A percentile compares a stretch with the other conserved stretches of the same genome.
Conservation (phyloP, 1,139 yeast genomes). For the Williopsis jadinii region DNA sequence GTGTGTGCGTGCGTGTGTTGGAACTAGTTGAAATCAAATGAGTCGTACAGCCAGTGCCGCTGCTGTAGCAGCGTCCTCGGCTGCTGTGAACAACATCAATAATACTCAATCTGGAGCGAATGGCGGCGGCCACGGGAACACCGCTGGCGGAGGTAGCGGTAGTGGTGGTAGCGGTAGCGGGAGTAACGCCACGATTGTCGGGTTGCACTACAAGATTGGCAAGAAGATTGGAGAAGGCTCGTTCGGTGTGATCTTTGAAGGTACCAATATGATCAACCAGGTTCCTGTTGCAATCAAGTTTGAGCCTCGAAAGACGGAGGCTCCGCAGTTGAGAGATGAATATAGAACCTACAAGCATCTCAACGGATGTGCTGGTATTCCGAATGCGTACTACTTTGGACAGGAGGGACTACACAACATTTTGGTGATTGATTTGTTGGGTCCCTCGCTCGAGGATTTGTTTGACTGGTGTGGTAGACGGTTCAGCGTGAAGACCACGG, state of each 20-base stretch:
- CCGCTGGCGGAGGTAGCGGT: too few species aligned
- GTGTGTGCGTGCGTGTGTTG: too few species aligned
- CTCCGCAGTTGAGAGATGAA: slow-evolving; percentile 95
- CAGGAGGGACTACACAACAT: slow-evolving; percentile 96
- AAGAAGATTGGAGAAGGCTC: slow-evolving; percentile 98
- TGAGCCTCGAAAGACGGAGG: slow-evolving; percentile 94
- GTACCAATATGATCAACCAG: slow-evolving; percentile 76
- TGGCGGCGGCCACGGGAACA: too few species aligned
- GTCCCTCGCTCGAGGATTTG: slow-evolving; percentile 92
- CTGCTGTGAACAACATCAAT: slow-evolving; percentile 23
- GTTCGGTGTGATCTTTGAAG: slow-evolving; percentile 95
- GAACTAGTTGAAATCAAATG: slow-evolving; percentile 1
- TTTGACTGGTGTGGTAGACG: slow-evolving; percentile 98
- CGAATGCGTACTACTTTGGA: slow-evolving; percentile 93
- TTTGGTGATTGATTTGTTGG: slow-evolving; percentile 84
- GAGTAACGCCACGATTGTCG: slow-evolving; percentile 38
- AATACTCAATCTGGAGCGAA: slow-evolving; percentile 7
- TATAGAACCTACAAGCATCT: slow-evolving; percentile 87
- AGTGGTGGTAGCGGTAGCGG: too few species aligned
- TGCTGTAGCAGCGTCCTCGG: slow-evolving; percentile 22
- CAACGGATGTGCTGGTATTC: slow-evolving; percentile 79
- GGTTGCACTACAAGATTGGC: slow-evolving; percentile 87
- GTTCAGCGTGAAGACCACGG: slow-evolving; percentile 82
- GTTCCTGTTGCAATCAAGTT: slow-evolving; percentile 69
- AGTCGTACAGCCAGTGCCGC: slow-evolving; percentile 12